A percentile compares a stretch with the other conserved stretches of the same genome.
These are phyloP conservation scores for Helichrysum umbraculigerum DNA, from an alignment of 129 eudicot genomes.

Conservation along the genomic window DNA sequence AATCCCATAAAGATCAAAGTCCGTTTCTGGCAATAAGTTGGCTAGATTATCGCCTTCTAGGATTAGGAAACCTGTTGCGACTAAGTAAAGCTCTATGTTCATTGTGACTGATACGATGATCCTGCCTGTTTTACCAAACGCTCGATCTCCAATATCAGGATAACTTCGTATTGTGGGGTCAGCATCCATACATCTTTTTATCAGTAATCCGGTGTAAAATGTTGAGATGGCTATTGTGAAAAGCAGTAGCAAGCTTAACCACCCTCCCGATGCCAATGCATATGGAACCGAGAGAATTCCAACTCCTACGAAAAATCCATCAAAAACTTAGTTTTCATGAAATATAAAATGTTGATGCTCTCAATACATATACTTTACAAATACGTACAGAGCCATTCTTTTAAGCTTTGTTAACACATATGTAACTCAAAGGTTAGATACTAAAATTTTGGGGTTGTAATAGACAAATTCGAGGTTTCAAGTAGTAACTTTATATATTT, in stretches of 20 bases:
- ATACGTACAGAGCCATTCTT: neutral
- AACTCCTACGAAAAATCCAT: conserved; percentile 53
- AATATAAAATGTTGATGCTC: neutral
- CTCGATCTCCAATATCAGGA: conserved; percentile 82
- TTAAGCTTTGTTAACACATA: neutral
- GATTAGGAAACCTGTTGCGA: conserved; percentile 86
- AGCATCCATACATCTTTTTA: conserved; percentile 75
- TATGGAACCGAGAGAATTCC: conserved; percentile 86
- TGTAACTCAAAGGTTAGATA: neutral
- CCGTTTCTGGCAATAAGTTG: conserved; percentile 57
- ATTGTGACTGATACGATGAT: conserved; percentile 52
- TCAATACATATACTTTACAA: neutral
- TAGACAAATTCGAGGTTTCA: too few species aligned
- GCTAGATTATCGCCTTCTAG: conserved; percentile 85
- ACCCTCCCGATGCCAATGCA: conserved; percentile 92
- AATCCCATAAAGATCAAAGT: conserved; percentile 47
- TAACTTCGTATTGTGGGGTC: conserved; percentile 65
- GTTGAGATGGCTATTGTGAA: conserved; percentile 59
- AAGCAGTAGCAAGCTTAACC: conserved; percentile 71
- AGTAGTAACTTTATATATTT: too few species aligned
- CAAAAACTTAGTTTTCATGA: neutral
- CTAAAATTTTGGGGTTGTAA: neutral
- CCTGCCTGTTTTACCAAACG: conserved; percentile 77
- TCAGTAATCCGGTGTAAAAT: conserved; percentile 76
- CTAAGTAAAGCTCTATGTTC: conserved; percentile 80